Base-by-base conservation (phyloP, 2,329 filamentous ascomycete species). In the Pseudocercospora macadamiae region DNA sequence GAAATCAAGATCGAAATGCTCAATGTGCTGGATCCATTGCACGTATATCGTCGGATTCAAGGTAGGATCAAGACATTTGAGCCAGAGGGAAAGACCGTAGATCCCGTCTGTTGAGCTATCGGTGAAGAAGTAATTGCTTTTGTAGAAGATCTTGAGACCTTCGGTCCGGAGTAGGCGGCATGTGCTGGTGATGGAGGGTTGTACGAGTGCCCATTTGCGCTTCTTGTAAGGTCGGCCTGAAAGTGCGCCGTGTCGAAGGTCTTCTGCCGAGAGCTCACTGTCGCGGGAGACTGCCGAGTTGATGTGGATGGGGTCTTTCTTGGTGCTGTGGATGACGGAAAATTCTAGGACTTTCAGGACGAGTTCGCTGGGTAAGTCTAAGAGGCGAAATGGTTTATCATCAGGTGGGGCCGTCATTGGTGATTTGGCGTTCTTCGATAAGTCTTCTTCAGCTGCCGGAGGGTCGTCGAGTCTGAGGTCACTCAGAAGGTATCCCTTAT, bases 161-260 rank as follows among this genome's bases (percentile, higher is more conserved):
- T 56, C 54, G n/a, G 10, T 36, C 10, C 57, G 54, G 16, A 60
- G 23, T 10, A 53, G 18, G 2, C 48, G 57, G 21, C 57, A 60
- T 5, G 21, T 53, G 1, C 48, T 7, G 21, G 53, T 53, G 21
- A 60, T 37, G 4, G 53, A 3, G 9, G 54, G 57, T 23, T 52
- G 45, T 4, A 60, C 10, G 8, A 60, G 32, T 8, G 19, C 26
- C 51, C 42, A 45, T n/a, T 10, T 23, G 36, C 14, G 16, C 8
- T 48, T 48, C 25, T 19, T 48, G 44, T 48, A 48, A 10, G 44
- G 44, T 9, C 44, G 44, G 4, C 44, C 44, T 16, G 44, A 48
- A 10, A 39, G 36, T 19, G 36, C 36, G 36, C 36, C 5, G 6
- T 39, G 36, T 1, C 6, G 36, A 10, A 39, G 36, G 18, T 39